Evolutionary conservation across 805 yeast species (phyloP), one percentile per base, ranked within the genome.

Genomic region (Starmerella cellae): DNA sequence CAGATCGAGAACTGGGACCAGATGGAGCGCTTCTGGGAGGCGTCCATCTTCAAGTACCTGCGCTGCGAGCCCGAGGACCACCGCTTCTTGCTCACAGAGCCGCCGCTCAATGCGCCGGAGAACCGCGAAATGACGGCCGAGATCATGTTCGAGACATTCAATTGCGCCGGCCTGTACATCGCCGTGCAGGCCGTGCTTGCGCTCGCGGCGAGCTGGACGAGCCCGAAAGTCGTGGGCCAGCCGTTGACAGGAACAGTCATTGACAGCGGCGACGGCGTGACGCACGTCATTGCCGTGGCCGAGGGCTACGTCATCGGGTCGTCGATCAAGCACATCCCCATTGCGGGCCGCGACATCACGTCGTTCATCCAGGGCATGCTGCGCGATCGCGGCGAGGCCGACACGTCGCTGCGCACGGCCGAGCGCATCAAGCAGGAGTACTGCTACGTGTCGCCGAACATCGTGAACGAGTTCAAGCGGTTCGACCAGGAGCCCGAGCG

Each of bases 1-100:
- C 98, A 91, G 68, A 81, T 91, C 49, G 98, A 91, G 63, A 84
- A 91, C 62, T 91, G 98, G 98, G 98, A 91, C 66, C 96, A 91
- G 60, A 91, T 91, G 98, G 98, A 91, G 64, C 73, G 98, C 60
- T 88, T 85, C 63, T 91, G 98, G 98, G 97, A 91, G 59, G 82
- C 82, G 57, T 83, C 95, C 37, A 87, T 91, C 57, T 91, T 91
- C 69, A 88, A 91, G 66, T 91, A 91, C 61, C 72, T 91, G 54
- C 77, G 95, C 62, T 84, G 97, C 61, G 98, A 91, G 65, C 99
- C 99, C 14, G 99, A 91, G 62, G 99, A 91, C 64, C 99, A 91
- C 59, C 85, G 83, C 60, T 91, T 91, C 64, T 67, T 91, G 44
- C 66, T 91, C 45, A 91, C 99, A 39, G 99, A 91, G 66, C 99